Evolutionary conservation across 768 basidiomycete genomes (phyloP).

Genomic region (Brasilioporus rufonigricans): DNA sequence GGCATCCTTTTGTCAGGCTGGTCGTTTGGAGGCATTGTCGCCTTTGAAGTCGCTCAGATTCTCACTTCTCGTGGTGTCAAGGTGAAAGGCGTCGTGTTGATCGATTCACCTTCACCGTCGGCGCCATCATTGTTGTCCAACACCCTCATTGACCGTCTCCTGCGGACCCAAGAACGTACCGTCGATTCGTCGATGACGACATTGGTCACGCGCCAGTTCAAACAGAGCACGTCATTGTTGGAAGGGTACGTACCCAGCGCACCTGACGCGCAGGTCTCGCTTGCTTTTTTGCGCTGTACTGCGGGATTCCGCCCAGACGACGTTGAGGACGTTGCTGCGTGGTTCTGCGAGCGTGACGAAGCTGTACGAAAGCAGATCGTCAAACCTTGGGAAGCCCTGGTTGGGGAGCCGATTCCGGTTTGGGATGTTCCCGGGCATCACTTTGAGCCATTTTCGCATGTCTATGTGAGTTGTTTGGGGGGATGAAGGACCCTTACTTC

Average conservation of each 20-base stretch:
- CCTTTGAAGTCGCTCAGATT: conserved; percentile 60
- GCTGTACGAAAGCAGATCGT: too few relatives aligned
- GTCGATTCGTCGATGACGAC: conserved; percentile 26
- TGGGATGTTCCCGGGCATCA: conserved; percentile 67
- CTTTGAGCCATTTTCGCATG: conserved; percentile 51
- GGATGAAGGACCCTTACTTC: too few relatives aligned
- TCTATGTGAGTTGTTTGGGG: too few relatives aligned
- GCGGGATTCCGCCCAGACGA: conserved; percentile 41
- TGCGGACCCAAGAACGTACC: conserved; percentile 33
- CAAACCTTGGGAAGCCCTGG: conserved; percentile 47
- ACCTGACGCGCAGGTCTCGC: conserved; percentile 28
- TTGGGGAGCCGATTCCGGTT: conserved; percentile 37
- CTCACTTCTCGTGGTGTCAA: conserved; percentile 38
- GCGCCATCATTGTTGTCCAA: conserved; percentile 52
- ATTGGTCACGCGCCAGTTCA: conserved; percentile 49
- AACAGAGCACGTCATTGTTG: conserved; percentile 47
- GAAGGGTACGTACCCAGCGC: conserved; percentile 40
- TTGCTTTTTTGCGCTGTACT: conserved; percentile 53
- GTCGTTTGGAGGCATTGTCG: conserved; percentile 37
- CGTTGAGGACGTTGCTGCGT: conserved; percentile 41
- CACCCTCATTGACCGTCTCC: conserved; percentile 45
- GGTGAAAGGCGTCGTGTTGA: conserved; percentile 59
- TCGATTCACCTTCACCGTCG: conserved; percentile 64
- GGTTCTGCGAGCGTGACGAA: conserved; percentile 50
- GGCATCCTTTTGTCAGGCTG: neutral